A percentile compares a stretch with the other conserved stretches of the same genome.
These are phyloP conservation scores for Tagetes erecta DNA, from an alignment of 129 eudicot species.

Conservation along the genomic window DNA sequence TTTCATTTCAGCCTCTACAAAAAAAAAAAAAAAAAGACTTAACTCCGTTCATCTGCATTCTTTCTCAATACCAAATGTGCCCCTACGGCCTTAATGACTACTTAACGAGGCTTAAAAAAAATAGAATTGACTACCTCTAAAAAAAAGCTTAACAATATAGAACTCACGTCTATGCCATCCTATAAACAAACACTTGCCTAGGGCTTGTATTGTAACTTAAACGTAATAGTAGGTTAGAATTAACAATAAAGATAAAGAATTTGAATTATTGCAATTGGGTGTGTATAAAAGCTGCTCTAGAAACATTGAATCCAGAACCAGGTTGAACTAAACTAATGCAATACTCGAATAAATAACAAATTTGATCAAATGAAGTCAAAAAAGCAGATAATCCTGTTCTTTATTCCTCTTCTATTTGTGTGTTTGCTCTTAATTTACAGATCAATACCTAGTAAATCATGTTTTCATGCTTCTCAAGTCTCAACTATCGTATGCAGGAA, in stretches of 20 bases:
- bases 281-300: neutral
- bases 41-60: neutral
- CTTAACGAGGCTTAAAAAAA: neutral
- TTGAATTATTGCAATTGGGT: neutral
- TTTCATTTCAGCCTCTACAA: conserved; percentile 9
- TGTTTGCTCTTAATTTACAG: neutral
- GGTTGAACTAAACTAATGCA: neutral
- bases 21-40: neutral
- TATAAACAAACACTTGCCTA: neutral
- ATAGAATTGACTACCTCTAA: neutral
- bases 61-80: neutral
- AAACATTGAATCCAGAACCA: neutral
- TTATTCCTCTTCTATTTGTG: conserved; percentile 9
- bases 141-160: neutral
- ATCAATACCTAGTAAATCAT: neutral
- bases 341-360: neutral
- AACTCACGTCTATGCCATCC: neutral
- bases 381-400: neutral
- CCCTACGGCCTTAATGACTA: neutral
- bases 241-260: neutral
- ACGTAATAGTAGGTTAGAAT: neutral
- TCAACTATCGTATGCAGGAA: conserved; percentile 1
- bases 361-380: neutral
- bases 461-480: neutral
- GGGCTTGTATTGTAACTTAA: neutral